Base-by-base conservation (phyloP, 2,329 filamentous ascomycete genomes). In the Colletotrichum higginsianum region DNA sequence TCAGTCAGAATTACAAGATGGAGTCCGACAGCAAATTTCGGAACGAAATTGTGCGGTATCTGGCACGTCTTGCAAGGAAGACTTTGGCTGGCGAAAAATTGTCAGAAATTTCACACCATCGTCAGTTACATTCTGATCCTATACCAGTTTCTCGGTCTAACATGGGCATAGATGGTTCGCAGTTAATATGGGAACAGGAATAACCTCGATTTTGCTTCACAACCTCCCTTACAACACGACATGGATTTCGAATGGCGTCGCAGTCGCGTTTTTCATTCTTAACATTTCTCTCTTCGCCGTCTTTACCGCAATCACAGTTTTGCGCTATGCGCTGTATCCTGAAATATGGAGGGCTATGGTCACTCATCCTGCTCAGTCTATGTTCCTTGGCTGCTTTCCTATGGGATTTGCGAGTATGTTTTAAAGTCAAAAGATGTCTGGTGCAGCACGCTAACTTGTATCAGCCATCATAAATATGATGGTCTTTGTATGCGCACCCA, bases 301-400 rank as follows among this genome's bases (percentile, higher is more conserved):
- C 30, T 91, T 91, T 63, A 80, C 86, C 23, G 69, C 81, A 7
- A 84, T 91, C 56, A 90, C 88, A 1, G 67, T 89, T 2, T 77
- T 91, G 3, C 86, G 92, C 5, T 94, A 94, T 75, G 82, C 82
- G 0, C 76, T 93, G 1, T 94, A 92, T 75, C 92, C 91, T 0
- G 85, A 88, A 69, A 90, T 93, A 40, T 94, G 91, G 87, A 77
- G 70, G 0, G 88, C 87, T 18, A 92, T 94, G 91, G 86, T 94
- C 46, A 81, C 83, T 2, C 90, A 94, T 77, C 91, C 90, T 0
- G 87, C 86, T 1, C 90, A 94, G 76, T 91, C 89, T 1, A 84
- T 94, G 64, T 94, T 94, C 74, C 81, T 94, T 4, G 92, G 89
- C 0, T 91, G 90, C 0, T 86, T 92, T 42, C 91, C 91, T 0